These are phyloP conservation scores for Echinosophora koreensis DNA, from an alignment of 306 rosid genomes.

Conservation along the genomic window DNA sequence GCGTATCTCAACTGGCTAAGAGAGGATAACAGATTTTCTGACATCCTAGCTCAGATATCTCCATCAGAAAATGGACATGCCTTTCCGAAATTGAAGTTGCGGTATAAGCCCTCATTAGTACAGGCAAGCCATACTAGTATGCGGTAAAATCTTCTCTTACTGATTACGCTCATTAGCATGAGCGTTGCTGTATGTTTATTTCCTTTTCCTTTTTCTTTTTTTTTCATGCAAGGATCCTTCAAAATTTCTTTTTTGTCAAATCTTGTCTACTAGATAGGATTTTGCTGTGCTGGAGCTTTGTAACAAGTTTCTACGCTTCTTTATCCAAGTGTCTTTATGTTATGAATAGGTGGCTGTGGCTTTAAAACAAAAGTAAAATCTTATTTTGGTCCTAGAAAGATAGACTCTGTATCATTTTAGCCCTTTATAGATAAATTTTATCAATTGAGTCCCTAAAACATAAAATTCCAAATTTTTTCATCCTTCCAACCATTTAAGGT, in stretches of 20 bases:
- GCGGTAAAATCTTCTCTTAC: neutral
- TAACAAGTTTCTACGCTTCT: constrained; percentile 23
- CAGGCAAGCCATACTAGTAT: constrained; percentile 63
- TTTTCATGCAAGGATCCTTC: constrained; percentile 16
- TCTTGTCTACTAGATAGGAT: constrained; percentile 14
- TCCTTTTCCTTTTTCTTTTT: neutral
- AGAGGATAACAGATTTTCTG: constrained; percentile 77
- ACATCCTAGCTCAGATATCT: constrained; percentile 76
- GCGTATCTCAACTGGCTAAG: constrained; percentile 84
- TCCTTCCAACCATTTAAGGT: too few relatives aligned
- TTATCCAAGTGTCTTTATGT: constrained; percentile 15
- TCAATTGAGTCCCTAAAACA: too few relatives aligned
- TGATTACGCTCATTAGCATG: neutral
- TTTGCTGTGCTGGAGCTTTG: constrained; percentile 36
- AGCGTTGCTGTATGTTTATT: constrained; percentile 10
- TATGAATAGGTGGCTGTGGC: constrained; percentile 6
- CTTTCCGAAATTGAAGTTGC: constrained; percentile 88
- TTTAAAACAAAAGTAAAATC: neutral
- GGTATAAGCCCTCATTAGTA: constrained; percentile 88
- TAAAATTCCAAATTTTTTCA: too few relatives aligned
- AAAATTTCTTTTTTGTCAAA: neutral
- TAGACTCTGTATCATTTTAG: too few relatives aligned
- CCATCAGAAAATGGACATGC: constrained; percentile 79
- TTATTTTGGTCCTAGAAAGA: too few relatives aligned
- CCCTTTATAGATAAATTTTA: too few relatives aligned